Percentiles rank a stretch among this genome's conserved stretches.
phyloP scores from a whole-genome alignment of 176 grass and related monocot species.

The Bonia amplexicaulis region DNA sequence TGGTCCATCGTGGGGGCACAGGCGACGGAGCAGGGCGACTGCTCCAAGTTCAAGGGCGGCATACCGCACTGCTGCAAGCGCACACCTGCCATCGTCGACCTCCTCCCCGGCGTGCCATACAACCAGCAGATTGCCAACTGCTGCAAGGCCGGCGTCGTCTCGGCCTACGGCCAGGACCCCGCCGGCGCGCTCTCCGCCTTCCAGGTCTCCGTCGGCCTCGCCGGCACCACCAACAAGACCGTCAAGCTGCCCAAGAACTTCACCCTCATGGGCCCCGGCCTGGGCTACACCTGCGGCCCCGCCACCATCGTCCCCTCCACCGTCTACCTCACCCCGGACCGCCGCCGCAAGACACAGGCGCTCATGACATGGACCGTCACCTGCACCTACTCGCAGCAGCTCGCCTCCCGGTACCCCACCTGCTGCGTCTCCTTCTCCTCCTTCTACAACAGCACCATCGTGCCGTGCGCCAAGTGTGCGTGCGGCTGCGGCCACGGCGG shows the following conservation, averaged over 20 bases:
- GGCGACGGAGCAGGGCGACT: slow-evolving; percentile 84
- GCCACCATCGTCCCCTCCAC: slow-evolving; percentile 68
- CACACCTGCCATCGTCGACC: slow-evolving; percentile 64
- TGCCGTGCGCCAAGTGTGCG: slow-evolving; percentile 62
- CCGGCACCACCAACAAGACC: slow-evolving; percentile 91
- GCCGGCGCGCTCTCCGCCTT: slow-evolving; percentile 53
- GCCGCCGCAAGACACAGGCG: slow-evolving; percentile 74
- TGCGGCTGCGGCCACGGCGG: slow-evolving; percentile 61
- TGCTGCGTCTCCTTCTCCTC: slow-evolving; percentile 93
- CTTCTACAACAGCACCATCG: slow-evolving; percentile 92
- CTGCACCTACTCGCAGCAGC: slow-evolving; percentile 79
- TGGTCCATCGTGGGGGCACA: slow-evolving; percentile 97
- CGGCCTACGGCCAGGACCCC: slow-evolving; percentile 71
- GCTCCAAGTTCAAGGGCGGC: slow-evolving; percentile 90
- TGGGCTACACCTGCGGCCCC: slow-evolving; percentile 75
- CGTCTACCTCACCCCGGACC: slow-evolving; percentile 54
- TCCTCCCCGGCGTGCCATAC: slow-evolving; percentile 92
- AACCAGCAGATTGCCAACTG: slow-evolving; percentile 99
- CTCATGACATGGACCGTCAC: slow-evolving; percentile 88
- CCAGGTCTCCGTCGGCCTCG: slow-evolving; percentile 77
- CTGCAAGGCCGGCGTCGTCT: slow-evolving; percentile 86
- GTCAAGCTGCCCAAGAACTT: slow-evolving; percentile 86
- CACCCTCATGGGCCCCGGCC: slow-evolving; percentile 63
- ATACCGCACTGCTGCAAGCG: slow-evolving; percentile 81
- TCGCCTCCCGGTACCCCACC: slow-evolving; percentile 63